These are phyloP conservation scores for Metarhizium robertsii DNA, from an alignment of 2,329 filamentous ascomycete species.

Conservation along the genomic window DNA sequence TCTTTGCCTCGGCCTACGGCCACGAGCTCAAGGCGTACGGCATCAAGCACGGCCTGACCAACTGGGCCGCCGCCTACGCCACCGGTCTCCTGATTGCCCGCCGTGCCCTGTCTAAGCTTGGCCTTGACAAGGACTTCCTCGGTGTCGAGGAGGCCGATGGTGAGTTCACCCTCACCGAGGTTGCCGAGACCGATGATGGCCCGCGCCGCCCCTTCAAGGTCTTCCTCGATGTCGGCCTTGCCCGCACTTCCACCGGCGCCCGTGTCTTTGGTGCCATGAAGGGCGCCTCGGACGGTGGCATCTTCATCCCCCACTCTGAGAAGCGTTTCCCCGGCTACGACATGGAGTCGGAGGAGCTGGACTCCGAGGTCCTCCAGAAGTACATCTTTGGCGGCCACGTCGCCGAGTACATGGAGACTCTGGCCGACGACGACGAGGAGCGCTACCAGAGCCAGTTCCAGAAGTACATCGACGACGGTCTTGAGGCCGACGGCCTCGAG, in stretches of 20 bases:
- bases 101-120: conserved; percentile 94
- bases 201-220: conserved; percentile 99
- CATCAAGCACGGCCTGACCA: conserved; percentile 97
- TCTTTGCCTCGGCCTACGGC: conserved; percentile 84
- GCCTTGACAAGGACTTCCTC: conserved; percentile 82
- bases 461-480: conserved; percentile 93
- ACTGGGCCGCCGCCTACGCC: conserved; percentile 97
- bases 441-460: conserved; percentile 98
- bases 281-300: conserved; percentile 96
- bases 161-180: conserved; percentile 94
- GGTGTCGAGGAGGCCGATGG: conserved; percentile 97
- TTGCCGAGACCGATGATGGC: conserved; percentile 79
- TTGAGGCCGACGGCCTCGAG: conserved; percentile 95
- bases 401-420: conserved; percentile 99
- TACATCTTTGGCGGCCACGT: conserved; percentile 99
- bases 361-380: conserved; percentile 92
- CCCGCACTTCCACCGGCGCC: conserved; percentile 94
- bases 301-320: conserved; percentile 96
- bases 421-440: conserved; percentile 99
- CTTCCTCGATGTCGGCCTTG: conserved; percentile 95
- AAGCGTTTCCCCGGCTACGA: conserved; percentile 99
- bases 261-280: conserved; percentile 99
- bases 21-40: conserved; percentile 98
- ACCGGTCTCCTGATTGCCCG: conserved; percentile 95
- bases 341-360: conserved; percentile 95